Conservation (phyloP, 495 filamentous ascomycete species). For the Aspergillus biplanus region DNA sequence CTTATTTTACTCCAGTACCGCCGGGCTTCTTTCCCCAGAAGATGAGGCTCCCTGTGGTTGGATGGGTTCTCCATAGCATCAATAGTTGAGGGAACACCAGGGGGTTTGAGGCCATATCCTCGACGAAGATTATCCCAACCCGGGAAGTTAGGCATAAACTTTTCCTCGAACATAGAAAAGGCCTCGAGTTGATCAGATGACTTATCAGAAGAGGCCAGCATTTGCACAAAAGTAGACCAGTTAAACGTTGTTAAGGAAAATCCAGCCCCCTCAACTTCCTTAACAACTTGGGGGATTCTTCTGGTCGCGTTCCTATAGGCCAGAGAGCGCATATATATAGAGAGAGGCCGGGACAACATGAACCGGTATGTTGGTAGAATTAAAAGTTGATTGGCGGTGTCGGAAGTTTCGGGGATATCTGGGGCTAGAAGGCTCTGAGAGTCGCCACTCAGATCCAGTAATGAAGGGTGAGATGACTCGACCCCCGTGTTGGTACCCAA, state of each 20-base stretch:
- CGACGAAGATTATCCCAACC: constrained; percentile 62
- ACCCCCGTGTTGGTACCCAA: no score
- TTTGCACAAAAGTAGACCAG: constrained; percentile 55
- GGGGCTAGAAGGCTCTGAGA: constrained; percentile 2
- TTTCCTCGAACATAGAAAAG: constrained; percentile 69
- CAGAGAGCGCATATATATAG: constrained; percentile 63
- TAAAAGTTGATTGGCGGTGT: constrained; percentile 13
- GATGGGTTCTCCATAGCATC: constrained; percentile 27
- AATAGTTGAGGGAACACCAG: constrained; percentile 32
- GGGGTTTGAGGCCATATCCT: constrained; percentile 36
- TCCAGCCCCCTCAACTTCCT: constrained; percentile 57
- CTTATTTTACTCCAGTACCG: constrained; percentile 42
- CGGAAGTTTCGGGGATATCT: not conserved
- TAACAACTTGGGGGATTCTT: constrained; percentile 53
- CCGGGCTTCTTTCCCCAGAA: constrained; percentile 35
- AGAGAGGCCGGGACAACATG: constrained; percentile 58
- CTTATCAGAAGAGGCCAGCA: constrained; percentile 48
- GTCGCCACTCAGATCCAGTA: not conserved
- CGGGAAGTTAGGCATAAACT: constrained; percentile 74
- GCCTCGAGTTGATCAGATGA: constrained; percentile 48
- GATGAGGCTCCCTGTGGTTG: constrained; percentile 22
- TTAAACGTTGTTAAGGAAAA: constrained; percentile 65
- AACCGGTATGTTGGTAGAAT: constrained; percentile 61
- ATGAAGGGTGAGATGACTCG: constrained; percentile 19
- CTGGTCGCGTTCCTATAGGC: constrained; percentile 45